Evolutionary conservation across 139 green algal genomes (phyloP).

Genomic region (Coccomyxa sp.): DNA sequence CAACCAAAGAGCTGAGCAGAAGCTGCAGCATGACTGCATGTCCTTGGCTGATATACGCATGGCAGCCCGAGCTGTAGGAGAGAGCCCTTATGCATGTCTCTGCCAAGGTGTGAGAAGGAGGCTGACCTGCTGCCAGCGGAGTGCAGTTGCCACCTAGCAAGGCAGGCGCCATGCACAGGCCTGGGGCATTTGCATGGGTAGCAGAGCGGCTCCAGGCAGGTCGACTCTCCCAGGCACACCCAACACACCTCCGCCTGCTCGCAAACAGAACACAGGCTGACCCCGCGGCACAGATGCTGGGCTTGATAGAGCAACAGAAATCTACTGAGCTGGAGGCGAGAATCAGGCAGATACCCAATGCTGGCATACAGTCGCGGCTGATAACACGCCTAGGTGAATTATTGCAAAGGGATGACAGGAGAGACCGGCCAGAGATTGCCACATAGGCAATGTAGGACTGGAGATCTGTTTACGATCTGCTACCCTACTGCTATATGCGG

Average conservation of each 20-base stretch:
- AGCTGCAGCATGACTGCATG: background rate
- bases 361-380: no score
- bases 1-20: no score
- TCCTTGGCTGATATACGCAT: background rate
- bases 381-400: no score
- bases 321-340: no score
- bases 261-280: background rate
- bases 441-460: no score
- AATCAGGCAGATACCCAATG: no score
- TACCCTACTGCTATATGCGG: no score
- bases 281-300: no score
- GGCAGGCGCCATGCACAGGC: conserved; percentile 23
- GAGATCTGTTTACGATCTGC: no score
- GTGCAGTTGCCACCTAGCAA: conserved; percentile 50
- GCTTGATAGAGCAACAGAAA: no score
- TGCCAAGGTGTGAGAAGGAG: background rate
- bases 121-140: conserved; percentile 25
- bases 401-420: no score
- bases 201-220: conserved; percentile 3
- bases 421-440: no score
- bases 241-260: conserved; percentile 25
- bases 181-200: conserved; percentile 29
- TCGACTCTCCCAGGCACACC: conserved; percentile 34
- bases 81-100: background rate
- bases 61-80: background rate